Base-by-base conservation (phyloP, 257 asterid genomes). In the Fraxinus anomala region DNA sequence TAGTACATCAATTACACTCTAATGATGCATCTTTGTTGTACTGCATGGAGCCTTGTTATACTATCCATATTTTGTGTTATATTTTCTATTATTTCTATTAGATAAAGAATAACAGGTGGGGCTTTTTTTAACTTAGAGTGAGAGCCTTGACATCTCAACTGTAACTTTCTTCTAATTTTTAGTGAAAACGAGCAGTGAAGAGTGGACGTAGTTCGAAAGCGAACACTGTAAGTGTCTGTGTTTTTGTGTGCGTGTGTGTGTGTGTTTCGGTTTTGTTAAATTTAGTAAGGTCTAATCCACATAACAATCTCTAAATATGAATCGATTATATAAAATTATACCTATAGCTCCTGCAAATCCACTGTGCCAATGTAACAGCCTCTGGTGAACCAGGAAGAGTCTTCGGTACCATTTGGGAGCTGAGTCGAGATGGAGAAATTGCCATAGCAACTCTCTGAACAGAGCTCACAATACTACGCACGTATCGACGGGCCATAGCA, bases 381-480 rank as follows among this genome's bases (percentile, higher is more conserved):
- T 92, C 97, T 0, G 94, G 97, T 19, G 97, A 87, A 47, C 90
- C 97, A 39, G 94, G 97, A 54, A 86, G 84, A 0, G 90, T 66
- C 82, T 87, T 95, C 17, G 96, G 93, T 1, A 80, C 87, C 87
- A 88, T 28, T 11, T 89, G 82, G 49, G 97, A 84, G 86, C 85
- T 76, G 40, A 88, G 88, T 17, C 68, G 91, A 36, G 97, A 90
- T 0, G 99, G 98, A 28, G 98, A 83, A 21, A 93, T 90, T 28
- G 97, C 96, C 97, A 88, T 88, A 76, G 98, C 96, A 19, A 95
- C 97, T 79, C 97, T 77, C 74, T 93, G 96, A 49, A 95, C 97
- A 0, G 97, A 93, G 67, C 89, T 88, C 37, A 93, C 97, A 0
- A 95, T 89, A 80, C 93, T 88, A n/a, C 97, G 89, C 10, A 95